Base-by-base conservation (phyloP, 1,139 yeast genomes). In the Candida labiduridarum region DNA sequence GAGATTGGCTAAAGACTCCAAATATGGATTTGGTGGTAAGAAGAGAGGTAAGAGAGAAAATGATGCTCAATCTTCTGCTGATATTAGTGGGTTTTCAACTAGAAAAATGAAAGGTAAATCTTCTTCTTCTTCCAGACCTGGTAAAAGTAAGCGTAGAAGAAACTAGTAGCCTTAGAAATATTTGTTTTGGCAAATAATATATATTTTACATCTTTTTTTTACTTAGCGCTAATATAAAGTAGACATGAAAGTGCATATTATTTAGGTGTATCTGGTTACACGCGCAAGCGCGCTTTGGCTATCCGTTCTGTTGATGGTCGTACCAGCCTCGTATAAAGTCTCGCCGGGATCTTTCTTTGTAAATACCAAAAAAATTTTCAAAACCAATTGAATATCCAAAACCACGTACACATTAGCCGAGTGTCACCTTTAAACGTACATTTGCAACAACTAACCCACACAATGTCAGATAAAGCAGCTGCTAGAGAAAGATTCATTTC, bases 1-100 rank as follows among this genome's bases (percentile, higher is more conserved):
- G 70, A 67, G 80, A 62, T 54, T 73, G 62, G 91, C 87, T 49
- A 89, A 89, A 75, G 81, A 89, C 61, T 62, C 85, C 50, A 87
- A 86, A 69, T 76, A 70, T 55, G 81, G 81, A 19, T 62, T 53
- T 51, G 96, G 96, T 53, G 96, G 96, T 56, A 80, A 80, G 76
- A 89, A 89, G 78, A 77, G 92, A 63, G 85, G 83, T 62, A 74
- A 75, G 65, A 83, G 89, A 68, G 78, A 80, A 65, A 89, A 89
- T 64, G 92, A 88, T 62, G 85, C 92, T 31, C 78, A 79, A 49
- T 85, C 94, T 31, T 80, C 91, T 43, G 83, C 83, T 52, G 95
- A 89, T 65, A 72, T 89, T 50, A 73, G 85, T 50, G 89, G 82
- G 7, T 87, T 84, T 69, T 77, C 82, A 29, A 64, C 76, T 48